Base-by-base conservation (phyloP, 2,329 filamentous ascomycete species). In the Alternaria gaisen region DNA sequence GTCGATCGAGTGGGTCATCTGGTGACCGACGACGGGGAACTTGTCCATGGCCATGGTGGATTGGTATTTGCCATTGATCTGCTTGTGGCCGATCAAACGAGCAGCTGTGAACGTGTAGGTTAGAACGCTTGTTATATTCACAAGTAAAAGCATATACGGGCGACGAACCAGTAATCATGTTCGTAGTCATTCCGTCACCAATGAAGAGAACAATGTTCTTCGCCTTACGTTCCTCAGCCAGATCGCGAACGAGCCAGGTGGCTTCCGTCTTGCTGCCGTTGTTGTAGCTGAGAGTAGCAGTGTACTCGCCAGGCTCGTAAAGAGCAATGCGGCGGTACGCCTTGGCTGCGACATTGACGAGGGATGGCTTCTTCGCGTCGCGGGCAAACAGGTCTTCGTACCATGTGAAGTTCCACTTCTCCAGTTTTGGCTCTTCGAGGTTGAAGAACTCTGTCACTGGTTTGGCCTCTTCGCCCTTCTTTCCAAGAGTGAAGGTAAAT, bases 161-260 rank as follows among this genome's bases (percentile, higher is more conserved):
- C 4, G 9, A 30, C 28, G 11, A 30, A 30, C 28, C 28, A 30
- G 28, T 11, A 30, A 91, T 91, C 88, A 91, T 91, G 80, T 91
- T 91, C 44, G 90, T 92, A 3, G 85, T 87, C 84, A 86, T 86
- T 30, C 84, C 86, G 58, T 87, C 86, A 76, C 92, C 92, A 66
- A 96, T 92, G 80, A 95, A 96, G 65, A 95, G 84, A 69, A 95
- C 87, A 67, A 95, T 88, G 68, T 95, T 95, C 86, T 94, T 95
- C 40, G 91, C 89, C 81, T 88, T 91, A 79, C 91, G 89, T 77
- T 87, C 83, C 58, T 87, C 85, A 36, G 87, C 84, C 30, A 94
- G 80, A 50, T 91, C 88, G 36, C 91, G 88, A 41, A 96, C 92
- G 20, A 86, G 80, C 92, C 92, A 96, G 69, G 88, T 88, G 20